A percentile compares a stretch with the other conserved stretches of the same genome.
Evolutionary conservation across 768 basidiomycete species (phyloP).

Genomic region (Filobasidium wieringae): DNA sequence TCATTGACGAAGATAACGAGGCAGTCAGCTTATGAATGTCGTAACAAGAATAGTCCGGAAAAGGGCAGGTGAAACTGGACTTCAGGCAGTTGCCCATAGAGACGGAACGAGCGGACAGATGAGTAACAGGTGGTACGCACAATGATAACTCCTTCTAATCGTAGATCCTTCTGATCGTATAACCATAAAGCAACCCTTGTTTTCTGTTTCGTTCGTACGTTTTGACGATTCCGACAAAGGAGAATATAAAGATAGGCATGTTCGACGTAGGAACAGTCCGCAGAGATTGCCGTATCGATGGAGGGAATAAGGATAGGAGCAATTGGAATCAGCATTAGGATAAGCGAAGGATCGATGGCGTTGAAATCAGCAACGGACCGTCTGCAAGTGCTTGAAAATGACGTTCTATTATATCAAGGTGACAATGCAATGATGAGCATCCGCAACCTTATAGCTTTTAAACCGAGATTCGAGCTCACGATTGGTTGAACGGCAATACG

Average conservation of each 20-base stretch:
- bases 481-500: conserved; percentile 99
- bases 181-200: conserved; percentile 83
- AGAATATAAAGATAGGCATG: conserved; percentile 7
- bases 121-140: too few species aligned
- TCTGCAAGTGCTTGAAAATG: conserved; percentile 94
- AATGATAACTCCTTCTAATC: conserved; percentile 89
- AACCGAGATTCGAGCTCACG: conserved; percentile 45
- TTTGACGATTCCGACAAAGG: background rate
- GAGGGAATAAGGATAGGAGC: background rate
- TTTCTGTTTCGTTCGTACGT: conserved; percentile 46
- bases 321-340: background rate
- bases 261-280: too few species aligned
- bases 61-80: background rate
- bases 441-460: conserved; percentile 22
- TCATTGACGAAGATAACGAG: too few species aligned
- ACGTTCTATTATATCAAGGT: conserved; percentile 54
- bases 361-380: too few species aligned
- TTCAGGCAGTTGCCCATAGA: too few species aligned
- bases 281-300: background rate
- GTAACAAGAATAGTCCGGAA: background rate
- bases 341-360: background rate
- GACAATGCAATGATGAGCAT: conserved; percentile 16
- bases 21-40: too few species aligned
- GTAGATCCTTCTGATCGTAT: conserved; percentile 92
- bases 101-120: background rate